Percentiles rank a stretch among this genome's conserved stretches.
Conservation (phyloP, 2,329 filamentous ascomycete species). For the Trichoderma koningiopsis region DNA sequence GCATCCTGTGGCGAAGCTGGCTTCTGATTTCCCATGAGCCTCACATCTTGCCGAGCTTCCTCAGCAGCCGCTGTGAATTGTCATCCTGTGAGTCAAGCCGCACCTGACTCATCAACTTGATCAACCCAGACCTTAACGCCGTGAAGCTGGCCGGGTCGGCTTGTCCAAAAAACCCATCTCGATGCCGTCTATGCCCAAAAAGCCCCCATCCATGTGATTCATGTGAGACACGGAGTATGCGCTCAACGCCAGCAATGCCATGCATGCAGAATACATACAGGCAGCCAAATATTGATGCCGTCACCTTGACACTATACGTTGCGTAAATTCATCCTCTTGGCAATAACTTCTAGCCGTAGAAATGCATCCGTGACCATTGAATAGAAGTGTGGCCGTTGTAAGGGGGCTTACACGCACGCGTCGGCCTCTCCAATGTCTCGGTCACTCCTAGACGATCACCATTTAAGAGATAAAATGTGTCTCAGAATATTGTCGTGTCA, state of each 20-base stretch:
- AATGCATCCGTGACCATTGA: background rate
- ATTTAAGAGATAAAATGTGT: background rate
- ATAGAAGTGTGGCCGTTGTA: background rate
- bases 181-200: background rate
- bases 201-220: constrained; percentile 1
- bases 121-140: constrained; percentile 17
- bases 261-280: background rate
- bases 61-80: background rate
- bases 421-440: constrained; percentile 13
- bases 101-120: background rate
- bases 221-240: background rate
- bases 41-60: background rate
- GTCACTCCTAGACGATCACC: background rate
- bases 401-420: background rate
- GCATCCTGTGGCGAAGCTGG: background rate
- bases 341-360: background rate
- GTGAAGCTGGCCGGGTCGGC: background rate
- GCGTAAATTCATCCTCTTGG: background rate
- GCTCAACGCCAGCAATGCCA: background rate
- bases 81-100: background rate
- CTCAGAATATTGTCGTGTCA: background rate
- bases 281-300: background rate
- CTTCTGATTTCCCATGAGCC: background rate
- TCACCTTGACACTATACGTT: background rate
- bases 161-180: background rate